A percentile compares a stretch with the other conserved stretches of the same genome.
Conservation (phyloP, 805 yeast genomes). For the Saccharomycopsis selenospora region DNA sequence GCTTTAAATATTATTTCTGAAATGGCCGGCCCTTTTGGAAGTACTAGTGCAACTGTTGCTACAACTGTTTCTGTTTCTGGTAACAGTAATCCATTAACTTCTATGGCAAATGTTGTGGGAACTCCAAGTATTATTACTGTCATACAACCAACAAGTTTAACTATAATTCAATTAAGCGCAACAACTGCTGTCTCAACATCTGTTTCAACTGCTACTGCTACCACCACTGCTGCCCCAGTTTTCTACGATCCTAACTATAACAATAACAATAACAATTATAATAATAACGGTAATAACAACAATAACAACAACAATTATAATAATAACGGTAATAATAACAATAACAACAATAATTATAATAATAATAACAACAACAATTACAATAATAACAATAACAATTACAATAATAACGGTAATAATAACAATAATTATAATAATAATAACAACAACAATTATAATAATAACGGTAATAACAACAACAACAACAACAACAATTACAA, state of each 20-base stretch:
- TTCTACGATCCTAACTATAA: background rate
- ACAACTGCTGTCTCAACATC: background rate
- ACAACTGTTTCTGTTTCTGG: constrained; percentile 15
- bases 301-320: background rate
- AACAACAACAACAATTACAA: constrained; percentile 6
- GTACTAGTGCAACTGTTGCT: constrained; percentile 7
- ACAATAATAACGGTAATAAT: background rate
- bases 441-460: background rate
- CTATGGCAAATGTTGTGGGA: background rate
- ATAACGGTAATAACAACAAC: background rate
- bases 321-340: background rate
- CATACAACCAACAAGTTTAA: background rate
- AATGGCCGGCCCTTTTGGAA: constrained; percentile 6
- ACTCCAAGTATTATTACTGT: constrained; percentile 1
- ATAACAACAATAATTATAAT: background rate
- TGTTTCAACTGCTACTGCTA: background rate
- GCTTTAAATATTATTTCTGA: constrained; percentile 18
- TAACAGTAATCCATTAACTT: constrained; percentile 2
- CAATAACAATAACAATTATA: constrained; percentile 1
- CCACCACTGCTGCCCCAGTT: background rate
- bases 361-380: background rate
- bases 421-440: background rate
- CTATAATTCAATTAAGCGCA: background rate
- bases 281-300: background rate
- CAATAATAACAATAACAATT: background rate